Base-by-base conservation (phyloP, 2,329 filamentous ascomycete genomes). In the Colletotrichum agaves region DNA sequence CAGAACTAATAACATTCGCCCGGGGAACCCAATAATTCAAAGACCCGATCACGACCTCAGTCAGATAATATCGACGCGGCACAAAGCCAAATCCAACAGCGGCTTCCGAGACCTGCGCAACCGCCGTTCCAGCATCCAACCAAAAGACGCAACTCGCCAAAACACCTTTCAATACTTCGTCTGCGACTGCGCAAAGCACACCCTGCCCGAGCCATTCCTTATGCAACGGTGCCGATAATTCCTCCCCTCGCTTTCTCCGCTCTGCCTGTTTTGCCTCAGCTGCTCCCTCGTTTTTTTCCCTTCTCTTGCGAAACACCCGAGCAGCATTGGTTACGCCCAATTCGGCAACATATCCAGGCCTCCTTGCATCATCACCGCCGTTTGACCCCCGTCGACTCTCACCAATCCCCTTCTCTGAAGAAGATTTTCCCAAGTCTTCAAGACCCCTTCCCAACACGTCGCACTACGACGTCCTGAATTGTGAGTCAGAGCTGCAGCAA, bases 261-360 rank as follows among this genome's bases (percentile, higher is more conserved):
- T 72, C 75, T 71, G 72, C 62, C 70, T 69, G 71, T 74, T 69
- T 66, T 67, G 59, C 61, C 37, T 63, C 68, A 73, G 71, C 72
- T 69, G 63, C 72, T 53, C 56, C 43, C 39, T 59, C 39, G 17
- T 17, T 53, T 31, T 41, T 58, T 33, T 35, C 55, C 21, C 69
- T 68, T 64, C 71, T 68, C 69, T 70, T 70, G 72, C 76, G 73
- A 77, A 74, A 76, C 74, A 75, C 60, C 67, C 57, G 58, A 70
- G 73, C 74, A 75, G 72, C 76, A 77, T 76, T 78, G 78, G 78
- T 73, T 73, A 76, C 73, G 71, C 74, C 61, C 76, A 74, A 74
- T 75, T 75, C 72, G 76, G 76, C 75, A 75, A 63, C 71, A 70
- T 73, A 69, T 64, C 64, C 46, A 70, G 67, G 64, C 59, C 72